Base-by-base conservation (phyloP, 2,329 filamentous ascomycete species). In the Colletotrichum gloeosporioides region DNA sequence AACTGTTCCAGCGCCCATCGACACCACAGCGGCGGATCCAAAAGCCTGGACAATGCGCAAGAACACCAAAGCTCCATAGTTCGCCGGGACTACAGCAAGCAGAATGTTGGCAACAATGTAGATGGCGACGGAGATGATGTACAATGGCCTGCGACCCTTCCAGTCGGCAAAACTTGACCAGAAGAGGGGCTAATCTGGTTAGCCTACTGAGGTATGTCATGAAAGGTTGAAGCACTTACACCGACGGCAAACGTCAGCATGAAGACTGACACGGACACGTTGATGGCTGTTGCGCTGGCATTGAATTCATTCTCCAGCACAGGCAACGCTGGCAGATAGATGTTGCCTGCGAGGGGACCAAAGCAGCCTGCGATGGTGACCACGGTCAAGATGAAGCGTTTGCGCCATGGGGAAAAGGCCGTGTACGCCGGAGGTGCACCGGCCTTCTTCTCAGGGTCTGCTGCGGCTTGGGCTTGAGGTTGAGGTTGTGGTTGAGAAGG, bases 251-350 rank as follows among this genome's bases (percentile, higher is more conserved):
- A 88, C 1, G 86, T 82, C 12, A 84, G 80, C 85, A 86, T 87
- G 78, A 87, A 88, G 6, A 87, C 83, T 1, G 84, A 84, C n/a
- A 88, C 85, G 0, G 87, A 87, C 4, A 82, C 85, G 77, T 88
- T 88, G 49, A 88, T 84, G 4, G 80, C 82, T 8, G 83, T 83
- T 31, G 79, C 79, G 9, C 81, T 82, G 8, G 81, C 81, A 9
- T 83, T 77, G 74, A 88, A 87, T 55, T 85, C 83, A 16, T 83
- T 64, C 68, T 85, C 82, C 18, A 88, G 79, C 22, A 83, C 77
- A 3, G 82, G 83, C 31, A 88, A 80, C 25, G 84, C 82, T 1
- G 86, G 87, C 3, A 88, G 79, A 78, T 88, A 88, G 36, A 88
- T 84, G n/a, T 83, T 84, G 34, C 86, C 86, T n/a, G 84, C 84